Conservation (phyloP, 2,329 filamentous ascomycete species). For the Davidsoniella eucalypti region DNA sequence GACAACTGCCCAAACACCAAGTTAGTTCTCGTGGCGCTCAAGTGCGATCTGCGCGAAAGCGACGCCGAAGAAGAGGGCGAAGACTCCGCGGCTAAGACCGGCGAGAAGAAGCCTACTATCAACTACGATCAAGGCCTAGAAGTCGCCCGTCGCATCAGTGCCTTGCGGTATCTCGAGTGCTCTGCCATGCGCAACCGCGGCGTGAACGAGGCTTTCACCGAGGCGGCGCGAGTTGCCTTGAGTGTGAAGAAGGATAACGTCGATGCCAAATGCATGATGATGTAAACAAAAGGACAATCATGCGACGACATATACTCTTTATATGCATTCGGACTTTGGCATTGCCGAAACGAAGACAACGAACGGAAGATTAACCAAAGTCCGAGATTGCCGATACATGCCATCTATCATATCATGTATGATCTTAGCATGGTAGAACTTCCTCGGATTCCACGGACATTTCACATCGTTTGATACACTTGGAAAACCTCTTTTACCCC, state of each 20-base stretch:
- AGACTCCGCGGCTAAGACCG: conserved; percentile 23
- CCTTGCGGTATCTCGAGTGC: conserved; percentile 90
- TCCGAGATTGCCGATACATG: too few relatives aligned
- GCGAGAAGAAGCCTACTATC: conserved; percentile 57
- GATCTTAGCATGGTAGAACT: too few relatives aligned
- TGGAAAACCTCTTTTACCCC: too few relatives aligned
- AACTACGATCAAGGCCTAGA: conserved; percentile 83
- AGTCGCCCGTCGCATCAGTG: conserved; percentile 80
- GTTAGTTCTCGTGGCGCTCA: conserved; percentile 85
- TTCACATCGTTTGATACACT: too few relatives aligned
- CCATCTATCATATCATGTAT: too few relatives aligned
- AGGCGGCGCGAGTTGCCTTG: conserved; percentile 86
- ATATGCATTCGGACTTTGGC: too few relatives aligned
- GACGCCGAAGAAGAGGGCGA: conserved; percentile 50
- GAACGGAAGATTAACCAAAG: too few relatives aligned
- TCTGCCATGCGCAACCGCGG: conserved; percentile 96
- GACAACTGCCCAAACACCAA: conserved; percentile 95
- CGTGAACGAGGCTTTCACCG: conserved; percentile 96
- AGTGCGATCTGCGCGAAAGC: conserved; percentile 84
- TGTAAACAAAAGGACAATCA: conserved; percentile 26
- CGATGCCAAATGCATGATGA: conserved; percentile 42
- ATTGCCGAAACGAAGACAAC: too few relatives aligned
- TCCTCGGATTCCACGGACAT: too few relatives aligned
- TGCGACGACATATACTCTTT: too few relatives aligned
- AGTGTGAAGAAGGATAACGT: conserved; percentile 51